A percentile compares a stretch with the other conserved stretches of the same genome.
These are phyloP conservation scores for Salix viminalis DNA, from an alignment of 345 rosid genomes.

Conservation along the genomic window DNA sequence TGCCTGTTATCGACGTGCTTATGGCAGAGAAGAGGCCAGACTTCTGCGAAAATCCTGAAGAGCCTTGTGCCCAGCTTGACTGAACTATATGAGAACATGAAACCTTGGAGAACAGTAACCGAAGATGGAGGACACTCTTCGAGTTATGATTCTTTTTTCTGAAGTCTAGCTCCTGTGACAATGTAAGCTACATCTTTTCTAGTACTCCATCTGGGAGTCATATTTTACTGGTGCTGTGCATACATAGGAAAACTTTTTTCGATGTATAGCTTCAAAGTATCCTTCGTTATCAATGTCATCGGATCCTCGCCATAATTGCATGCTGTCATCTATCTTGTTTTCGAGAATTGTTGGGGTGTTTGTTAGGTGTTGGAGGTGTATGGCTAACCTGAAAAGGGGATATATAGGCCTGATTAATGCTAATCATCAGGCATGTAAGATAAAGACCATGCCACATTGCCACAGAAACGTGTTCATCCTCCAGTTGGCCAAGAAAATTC, in stretches of 20 bases:
- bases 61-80: slow-evolving; percentile 57
- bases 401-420: not conserved
- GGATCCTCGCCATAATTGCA: slow-evolving; percentile 58
- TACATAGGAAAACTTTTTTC: slow-evolving; percentile 64
- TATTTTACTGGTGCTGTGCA: slow-evolving; percentile 72
- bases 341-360: slow-evolving; percentile 45
- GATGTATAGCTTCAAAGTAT: slow-evolving; percentile 52
- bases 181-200: slow-evolving; percentile 48
- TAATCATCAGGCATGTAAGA: not conserved
- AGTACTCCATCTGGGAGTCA: slow-evolving; percentile 45
- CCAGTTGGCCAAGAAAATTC: not conserved
- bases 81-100: slow-evolving; percentile 35
- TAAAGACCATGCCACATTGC: too few relatives aligned
- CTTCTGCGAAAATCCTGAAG: slow-evolving; percentile 47
- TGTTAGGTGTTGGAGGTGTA: slow-evolving; percentile 74
- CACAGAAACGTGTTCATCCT: not conserved
- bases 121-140: slow-evolving; percentile 68
- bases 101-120: slow-evolving; percentile 61
- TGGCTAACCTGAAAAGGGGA: slow-evolving; percentile 46
- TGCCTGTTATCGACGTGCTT: slow-evolving; percentile 49
- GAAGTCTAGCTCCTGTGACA: slow-evolving; percentile 89
- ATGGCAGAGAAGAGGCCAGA: slow-evolving; percentile 73
- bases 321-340: slow-evolving; percentile 45
- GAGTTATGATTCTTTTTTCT: slow-evolving; percentile 62
- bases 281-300: slow-evolving; percentile 35